Conservation (phyloP, 2,329 filamentous ascomycete genomes). For the Colletotrichum noveboracense region DNA sequence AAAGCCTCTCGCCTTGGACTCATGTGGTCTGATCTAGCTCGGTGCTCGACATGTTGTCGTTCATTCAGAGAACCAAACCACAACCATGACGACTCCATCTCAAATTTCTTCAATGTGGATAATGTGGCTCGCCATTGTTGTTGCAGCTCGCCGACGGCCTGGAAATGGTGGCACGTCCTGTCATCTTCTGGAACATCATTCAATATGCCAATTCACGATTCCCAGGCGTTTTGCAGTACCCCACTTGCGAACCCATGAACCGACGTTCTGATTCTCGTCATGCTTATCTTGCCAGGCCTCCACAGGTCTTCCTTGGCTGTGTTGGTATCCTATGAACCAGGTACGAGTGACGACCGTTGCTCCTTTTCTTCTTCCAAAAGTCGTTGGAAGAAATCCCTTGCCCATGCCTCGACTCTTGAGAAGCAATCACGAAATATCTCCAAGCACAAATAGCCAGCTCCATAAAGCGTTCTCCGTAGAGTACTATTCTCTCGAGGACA, state of each 20-base stretch:
- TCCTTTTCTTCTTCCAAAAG: not conserved
- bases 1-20: rapidly evolving
- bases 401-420: not conserved
- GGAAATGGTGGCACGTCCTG: not conserved
- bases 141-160: no score
- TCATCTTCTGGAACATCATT: not conserved
- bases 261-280: not conserved
- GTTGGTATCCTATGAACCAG: rapidly evolving
- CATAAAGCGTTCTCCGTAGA: not conserved
- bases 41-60: rapidly evolving
- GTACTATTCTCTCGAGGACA: not conserved
- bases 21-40: no score
- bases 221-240: not conserved
- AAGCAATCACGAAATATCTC: not conserved
- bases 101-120: no score
- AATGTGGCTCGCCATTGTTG: no score
- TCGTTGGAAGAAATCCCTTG: no score
- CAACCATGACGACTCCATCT: no score
- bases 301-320: not conserved
- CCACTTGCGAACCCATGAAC: not conserved
- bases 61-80: no score
- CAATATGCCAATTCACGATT: not conserved
- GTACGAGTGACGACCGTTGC: not conserved
- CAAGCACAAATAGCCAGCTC: not conserved
- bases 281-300: rapidly evolving